Base-by-base conservation (phyloP, 73 alveolate genomes). In the Tetrahymena borealis region DNA sequence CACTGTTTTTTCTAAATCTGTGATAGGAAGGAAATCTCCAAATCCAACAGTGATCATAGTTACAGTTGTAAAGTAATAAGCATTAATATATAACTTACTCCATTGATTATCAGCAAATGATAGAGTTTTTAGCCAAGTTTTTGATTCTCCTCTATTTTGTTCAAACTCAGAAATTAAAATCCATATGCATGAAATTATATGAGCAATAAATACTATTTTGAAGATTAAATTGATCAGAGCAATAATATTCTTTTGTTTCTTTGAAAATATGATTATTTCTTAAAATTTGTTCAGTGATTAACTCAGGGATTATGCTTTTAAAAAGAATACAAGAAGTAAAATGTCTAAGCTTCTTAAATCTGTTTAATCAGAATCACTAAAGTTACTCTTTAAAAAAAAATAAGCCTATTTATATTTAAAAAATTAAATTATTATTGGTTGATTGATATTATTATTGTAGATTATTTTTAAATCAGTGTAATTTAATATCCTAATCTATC, bases 1-100 rank as follows among this genome's bases (percentile, higher is more conserved):
- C 43, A 91, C 78, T 13, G 95, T 36, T 42, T 95, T 96, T 60
- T 96, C 98, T 0, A 40, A 31, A 10, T 92, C 91, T 28, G 95
- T 94, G 39, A 78, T 60, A 28, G 98, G 98, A 16, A 95, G 78
- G 15, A 96, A 90, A 79, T 96, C 98, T 16, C 97, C 98, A 92
- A 95, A 96, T 1, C 97, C 97, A 15, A 96, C 98, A 10, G 98
- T 96, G 35, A 95, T 90, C 98, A 96, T 96, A 1, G 98, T 96
- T 5, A 97, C 93, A 60, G 97, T 90, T 12, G 98, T 97, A 93
- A 95, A 97, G 93, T 96, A 97, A 15, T 96, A 77, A 11, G 98
- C 38, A 11, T 95, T 37, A 3, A 97, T 39, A 85, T 97, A 96
- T 42, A 91, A 39, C 39, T 38, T 94, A 28, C 24, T 40, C 90